Evolutionary conservation across 2,329 filamentous ascomycete genomes (phyloP), one percentile per base, ranked within the genome.

Genomic region (Ophiostoma montium): DNA sequence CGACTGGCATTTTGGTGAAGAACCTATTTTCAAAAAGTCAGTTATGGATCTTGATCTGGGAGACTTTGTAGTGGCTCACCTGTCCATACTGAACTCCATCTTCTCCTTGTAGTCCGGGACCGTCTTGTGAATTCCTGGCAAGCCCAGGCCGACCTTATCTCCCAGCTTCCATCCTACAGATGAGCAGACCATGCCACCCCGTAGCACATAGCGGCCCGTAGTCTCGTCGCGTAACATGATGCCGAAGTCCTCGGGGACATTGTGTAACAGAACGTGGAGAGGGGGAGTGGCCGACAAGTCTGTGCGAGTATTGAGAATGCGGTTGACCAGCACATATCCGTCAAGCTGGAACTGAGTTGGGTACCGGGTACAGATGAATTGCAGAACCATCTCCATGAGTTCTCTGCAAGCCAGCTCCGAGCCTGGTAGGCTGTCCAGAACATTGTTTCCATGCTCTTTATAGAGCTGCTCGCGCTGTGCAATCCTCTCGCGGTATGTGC

Each of bases 91-190:
- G 54, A 87, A 84, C 35, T 83, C 76, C 83, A 94, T 88, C 67
- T 89, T 94, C 61, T 86, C 82, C 56, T 84, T 84, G 62, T 90
- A 94, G 57, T 92, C 84, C 0, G 87, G 86, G 19, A 94, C 82
- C 0, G 75, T 71, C 1, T 65, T 65, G 60, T 94, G 87, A 52
- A 94, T 90, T 50, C 79, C 74, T 11, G 80, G 70, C 13, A 94
- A 67, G 19, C 74, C 72, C 55, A 80, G 64, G 0, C 84, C 85
- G 48, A 92, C 80, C 66, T 94, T 92, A 21, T 74, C 75, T 0
- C 70, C 75, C 0, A 92, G 66, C 55, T 82, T 85, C 87, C 87
- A 94, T 1, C 87, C 87, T 0, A 94, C 65, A 0, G 82, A 75
- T 6, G 83, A 88, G 64, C 86, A 94, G 39, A 92, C 78, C 9